phyloP scores from a whole-genome alignment of 352 stramenopile genomes.

The Globisporangium acanthophoron region DNA sequence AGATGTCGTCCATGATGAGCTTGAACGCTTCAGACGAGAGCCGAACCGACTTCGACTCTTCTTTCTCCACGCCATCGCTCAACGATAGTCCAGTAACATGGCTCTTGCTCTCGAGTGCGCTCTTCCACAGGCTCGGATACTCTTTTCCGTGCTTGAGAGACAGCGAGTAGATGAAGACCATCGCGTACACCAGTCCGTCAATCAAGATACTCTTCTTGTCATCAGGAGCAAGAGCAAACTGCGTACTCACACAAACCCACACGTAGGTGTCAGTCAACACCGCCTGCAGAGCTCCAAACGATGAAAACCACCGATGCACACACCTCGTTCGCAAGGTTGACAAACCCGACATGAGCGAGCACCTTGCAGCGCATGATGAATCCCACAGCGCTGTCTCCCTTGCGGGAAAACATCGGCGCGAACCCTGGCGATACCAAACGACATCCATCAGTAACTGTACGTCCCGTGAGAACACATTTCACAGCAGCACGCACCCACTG shows the following conservation, averaged over 20 bases:
- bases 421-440: slow-evolving; percentile 17
- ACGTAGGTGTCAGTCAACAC: background rate
- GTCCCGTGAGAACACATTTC: background rate
- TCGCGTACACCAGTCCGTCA: slow-evolving; percentile 55
- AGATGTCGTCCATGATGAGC: slow-evolving; percentile 35
- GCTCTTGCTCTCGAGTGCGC: slow-evolving; percentile 20
- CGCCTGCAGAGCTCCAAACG: too few relatives aligned
- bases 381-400: slow-evolving; percentile 23
- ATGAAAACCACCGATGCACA: background rate
- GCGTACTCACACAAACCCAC: background rate
- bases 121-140: slow-evolving; percentile 40
- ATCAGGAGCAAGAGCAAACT: slow-evolving; percentile 34
- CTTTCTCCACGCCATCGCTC: slow-evolving; percentile 5
- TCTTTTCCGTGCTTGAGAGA: slow-evolving; percentile 45
- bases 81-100: background rate
- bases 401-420: slow-evolving; percentile 45
- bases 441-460: background rate
- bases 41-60: background rate
- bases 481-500: slow-evolving; percentile 17
- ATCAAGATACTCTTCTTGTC: slow-evolving; percentile 32
- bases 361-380: slow-evolving; percentile 35
- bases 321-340: slow-evolving; percentile 48
- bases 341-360: slow-evolving; percentile 41
- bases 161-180: slow-evolving; percentile 33
- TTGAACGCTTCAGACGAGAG: slow-evolving; percentile 32